Evolutionary conservation across 306 rosid species (phyloP).

Genomic region (Rosa persica): DNA sequence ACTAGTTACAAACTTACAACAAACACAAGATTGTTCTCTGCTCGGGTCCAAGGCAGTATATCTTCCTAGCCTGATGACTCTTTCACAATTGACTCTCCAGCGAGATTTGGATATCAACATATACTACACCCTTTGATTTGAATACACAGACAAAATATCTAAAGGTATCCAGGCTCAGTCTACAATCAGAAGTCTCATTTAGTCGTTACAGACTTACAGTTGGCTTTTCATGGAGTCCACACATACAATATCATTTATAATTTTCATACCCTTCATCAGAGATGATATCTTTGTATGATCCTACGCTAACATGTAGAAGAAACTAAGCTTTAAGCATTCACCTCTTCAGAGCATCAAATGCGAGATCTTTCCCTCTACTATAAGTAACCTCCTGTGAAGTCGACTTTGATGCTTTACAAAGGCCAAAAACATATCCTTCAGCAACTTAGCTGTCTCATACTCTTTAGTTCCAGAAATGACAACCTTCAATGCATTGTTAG

Average conservation of each 20-base stretch:
- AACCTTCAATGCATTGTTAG: slow-evolving; percentile 38
- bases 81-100: neutral
- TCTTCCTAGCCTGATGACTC: neutral
- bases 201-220: neutral
- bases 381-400: slow-evolving; percentile 46
- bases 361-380: slow-evolving; percentile 41
- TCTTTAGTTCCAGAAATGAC: slow-evolving; percentile 43
- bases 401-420: slow-evolving; percentile 46
- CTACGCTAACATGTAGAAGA: neutral
- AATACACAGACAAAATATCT: neutral
- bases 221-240: neutral
- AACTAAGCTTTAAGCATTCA: slow-evolving; percentile 2
- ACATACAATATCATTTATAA: neutral
- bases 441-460: slow-evolving; percentile 42
- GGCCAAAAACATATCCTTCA: slow-evolving; percentile 40
- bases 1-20: too few species aligned
- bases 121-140: neutral
- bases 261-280: neutral
- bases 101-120: neutral
- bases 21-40: too few species aligned
- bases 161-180: neutral
- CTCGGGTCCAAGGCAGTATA: too few species aligned
- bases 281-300: neutral
- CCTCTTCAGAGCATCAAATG: neutral
- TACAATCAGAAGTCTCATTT: neutral